These are phyloP conservation scores for Candida tropicalis DNA, from an alignment of 1,139 yeast genomes.

Conservation along the genomic window DNA sequence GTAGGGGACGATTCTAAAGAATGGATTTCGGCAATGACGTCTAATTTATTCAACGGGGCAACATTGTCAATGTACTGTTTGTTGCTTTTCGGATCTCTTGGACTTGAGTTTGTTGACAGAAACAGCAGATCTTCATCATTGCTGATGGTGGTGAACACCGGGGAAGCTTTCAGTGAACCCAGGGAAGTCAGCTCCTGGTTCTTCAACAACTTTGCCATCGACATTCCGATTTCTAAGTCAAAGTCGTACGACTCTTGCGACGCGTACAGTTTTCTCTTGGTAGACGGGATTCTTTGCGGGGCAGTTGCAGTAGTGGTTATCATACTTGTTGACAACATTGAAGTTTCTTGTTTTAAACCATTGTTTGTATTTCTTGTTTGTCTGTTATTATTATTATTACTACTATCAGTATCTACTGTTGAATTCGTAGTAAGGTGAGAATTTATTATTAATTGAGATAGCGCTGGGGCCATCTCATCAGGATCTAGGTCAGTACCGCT, in stretches of 20 bases:
- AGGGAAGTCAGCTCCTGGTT: constrained; percentile 29
- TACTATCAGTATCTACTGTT: constrained; percentile 14
- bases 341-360: neutral
- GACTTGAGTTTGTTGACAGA: constrained; percentile 36
- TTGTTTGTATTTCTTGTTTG: constrained; percentile 6
- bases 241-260: constrained; percentile 20
- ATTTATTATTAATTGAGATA: constrained; percentile 28
- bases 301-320: constrained; percentile 1
- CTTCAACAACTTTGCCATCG: constrained; percentile 46
- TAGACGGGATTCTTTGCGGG: constrained; percentile 7
- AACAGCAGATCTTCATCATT: constrained; percentile 43
- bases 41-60: constrained; percentile 29
- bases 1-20: constrained; percentile 42
- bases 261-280: neutral
- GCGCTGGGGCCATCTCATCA: constrained; percentile 51
- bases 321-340: constrained; percentile 6
- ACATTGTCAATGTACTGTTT: constrained; percentile 13
- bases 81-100: constrained; percentile 7
- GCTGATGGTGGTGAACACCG: constrained; percentile 37
- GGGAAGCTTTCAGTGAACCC: constrained; percentile 30
- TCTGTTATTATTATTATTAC: constrained; percentile 6
- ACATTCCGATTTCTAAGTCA: constrained; percentile 48
- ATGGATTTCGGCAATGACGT: constrained; percentile 42
- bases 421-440: constrained; percentile 7
- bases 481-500: constrained; percentile 40